Evolutionary conservation across 495 filamentous ascomycete species (phyloP).

Genomic region (Chaetomium cochliodes): DNA sequence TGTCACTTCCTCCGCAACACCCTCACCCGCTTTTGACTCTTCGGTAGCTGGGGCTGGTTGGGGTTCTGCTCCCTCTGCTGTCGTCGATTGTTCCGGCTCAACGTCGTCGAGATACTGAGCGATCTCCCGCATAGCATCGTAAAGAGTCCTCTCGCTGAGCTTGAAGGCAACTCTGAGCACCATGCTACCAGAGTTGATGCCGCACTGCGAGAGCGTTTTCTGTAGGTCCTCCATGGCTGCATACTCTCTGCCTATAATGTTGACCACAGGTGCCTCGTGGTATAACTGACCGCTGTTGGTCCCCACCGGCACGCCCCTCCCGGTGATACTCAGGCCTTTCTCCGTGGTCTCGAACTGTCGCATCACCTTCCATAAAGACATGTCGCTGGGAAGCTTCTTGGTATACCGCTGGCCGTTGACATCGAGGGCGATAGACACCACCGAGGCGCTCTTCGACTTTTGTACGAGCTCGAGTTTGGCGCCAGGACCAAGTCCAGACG

Average conservation of each 20-base stretch:
- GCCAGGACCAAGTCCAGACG: slow-evolving; percentile 78
- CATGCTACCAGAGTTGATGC: slow-evolving; percentile 77
- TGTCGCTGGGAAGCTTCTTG: slow-evolving; percentile 80
- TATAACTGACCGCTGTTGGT: slow-evolving; percentile 68
- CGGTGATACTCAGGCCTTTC: slow-evolving; percentile 72
- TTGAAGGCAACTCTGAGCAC: slow-evolving; percentile 75
- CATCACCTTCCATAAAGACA: slow-evolving; percentile 80
- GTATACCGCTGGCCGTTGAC: slow-evolving; percentile 70
- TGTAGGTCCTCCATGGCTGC: slow-evolving; percentile 76
- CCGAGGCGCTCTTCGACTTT: slow-evolving; percentile 73
- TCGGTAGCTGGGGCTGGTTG: slow-evolving; percentile 20
- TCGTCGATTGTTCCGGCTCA: slow-evolving; percentile 29
- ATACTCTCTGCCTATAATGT: slow-evolving; percentile 75
- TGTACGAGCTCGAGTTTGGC: slow-evolving; percentile 92
- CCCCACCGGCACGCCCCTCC: slow-evolving; percentile 63
- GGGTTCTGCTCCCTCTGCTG: slow-evolving; percentile 16
- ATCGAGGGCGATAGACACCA: slow-evolving; percentile 82
- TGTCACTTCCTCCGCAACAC: slow-evolving; percentile 17
- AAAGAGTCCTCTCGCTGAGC: slow-evolving; percentile 71
- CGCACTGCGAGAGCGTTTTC: slow-evolving; percentile 82
- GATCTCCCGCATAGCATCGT: slow-evolving; percentile 82
- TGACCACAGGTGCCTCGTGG: slow-evolving; percentile 82
- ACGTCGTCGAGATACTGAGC: slow-evolving; percentile 61
- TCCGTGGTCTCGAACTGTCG: slow-evolving; percentile 79
- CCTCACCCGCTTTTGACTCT: slow-evolving; percentile 27